Evolutionary conservation across 306 rosid species (phyloP).

Genomic region (Echinosophora koreensis): DNA sequence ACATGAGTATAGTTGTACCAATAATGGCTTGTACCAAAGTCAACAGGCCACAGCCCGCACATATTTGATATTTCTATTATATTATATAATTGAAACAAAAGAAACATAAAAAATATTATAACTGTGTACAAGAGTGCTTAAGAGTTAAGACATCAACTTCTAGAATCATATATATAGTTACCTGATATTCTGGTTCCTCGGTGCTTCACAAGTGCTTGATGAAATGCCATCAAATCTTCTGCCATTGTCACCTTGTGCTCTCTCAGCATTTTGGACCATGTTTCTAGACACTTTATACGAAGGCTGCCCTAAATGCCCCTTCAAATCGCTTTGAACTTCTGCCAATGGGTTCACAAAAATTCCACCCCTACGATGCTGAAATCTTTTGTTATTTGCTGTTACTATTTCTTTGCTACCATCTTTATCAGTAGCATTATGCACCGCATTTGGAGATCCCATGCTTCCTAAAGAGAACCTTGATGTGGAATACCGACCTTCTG

Average conservation of each 20-base stretch:
- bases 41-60: not conserved
- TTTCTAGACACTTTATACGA: conserved; percentile 50
- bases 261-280: conserved; percentile 52
- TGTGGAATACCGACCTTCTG: conserved; percentile 70
- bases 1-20: conserved; percentile 13
- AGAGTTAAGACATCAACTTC: conserved; percentile 30
- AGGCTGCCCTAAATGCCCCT: conserved; percentile 48
- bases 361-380: conserved; percentile 59
- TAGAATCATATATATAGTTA: conserved; percentile 35
- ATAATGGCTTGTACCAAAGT: not conserved
- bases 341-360: conserved; percentile 52
- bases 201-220: conserved; percentile 40
- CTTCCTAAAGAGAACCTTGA: conserved; percentile 69
- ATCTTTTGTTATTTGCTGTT: conserved; percentile 55
- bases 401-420: conserved; percentile 52
- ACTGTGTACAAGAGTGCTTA: not conserved
- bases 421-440: conserved; percentile 51
- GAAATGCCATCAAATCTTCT: conserved; percentile 54
- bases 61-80: conserved; percentile 10
- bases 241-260: conserved; percentile 53
- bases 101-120: not conserved
- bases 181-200: conserved; percentile 58
- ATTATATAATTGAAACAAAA: conserved; percentile 18
- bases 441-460: conserved; percentile 49
- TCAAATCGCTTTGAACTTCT: conserved; percentile 51